Base-by-base conservation (phyloP, 228 moss, liverwort and hornwort genomes). In the Sphagnum fallax region DNA sequence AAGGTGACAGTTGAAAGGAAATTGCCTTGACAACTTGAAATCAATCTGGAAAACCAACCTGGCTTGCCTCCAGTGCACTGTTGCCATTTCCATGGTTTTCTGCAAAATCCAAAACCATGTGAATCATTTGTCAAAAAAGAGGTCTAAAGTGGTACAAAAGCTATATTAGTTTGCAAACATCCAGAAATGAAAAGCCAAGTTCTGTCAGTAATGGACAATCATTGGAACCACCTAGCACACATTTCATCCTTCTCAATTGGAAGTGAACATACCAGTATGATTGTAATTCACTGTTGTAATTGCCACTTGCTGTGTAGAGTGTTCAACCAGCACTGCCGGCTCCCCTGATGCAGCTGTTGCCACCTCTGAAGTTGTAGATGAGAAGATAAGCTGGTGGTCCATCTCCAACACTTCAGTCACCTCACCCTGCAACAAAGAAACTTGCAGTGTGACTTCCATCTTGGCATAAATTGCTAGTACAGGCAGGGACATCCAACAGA, bases 61-160 rank as follows among this genome's bases (percentile, higher is more conserved):
- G 82, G 47, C 70, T 75, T 47, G 75, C 66, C 64, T 86, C 86
- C 57, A 74, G 61, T 52, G 74, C 65, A 67, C 72, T 62, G 47
- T 86, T 75, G 47, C 86, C 86, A 63, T 86, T 86, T 11, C 75
- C 82, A 53, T 80, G 80, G 55, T 86, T 82, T 69, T 75, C 86
- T 86, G 86, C 71, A 57, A 52, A 48, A 10, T 64, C 64, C 55
- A n/a, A 50, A 8, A 59, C 47, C 9, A 51, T 15, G 8, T 47
- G 47, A 55, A 49, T 32, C 72, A 47, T 53, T 49, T 10, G 6
- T n/a, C 32, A 32, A 32, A 32, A 32, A 32, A 32, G 32, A 32
- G 32, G 32, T 32, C 32, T 32, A 32, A 32, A 32, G 32, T 3
- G 32, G 32, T 32, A 32, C 32, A 32, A 32, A 32, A 32, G 32